These are phyloP conservation scores for Trichoderma semiorbis DNA, from an alignment of 2,329 filamentous ascomycete species.

Conservation along the genomic window DNA sequence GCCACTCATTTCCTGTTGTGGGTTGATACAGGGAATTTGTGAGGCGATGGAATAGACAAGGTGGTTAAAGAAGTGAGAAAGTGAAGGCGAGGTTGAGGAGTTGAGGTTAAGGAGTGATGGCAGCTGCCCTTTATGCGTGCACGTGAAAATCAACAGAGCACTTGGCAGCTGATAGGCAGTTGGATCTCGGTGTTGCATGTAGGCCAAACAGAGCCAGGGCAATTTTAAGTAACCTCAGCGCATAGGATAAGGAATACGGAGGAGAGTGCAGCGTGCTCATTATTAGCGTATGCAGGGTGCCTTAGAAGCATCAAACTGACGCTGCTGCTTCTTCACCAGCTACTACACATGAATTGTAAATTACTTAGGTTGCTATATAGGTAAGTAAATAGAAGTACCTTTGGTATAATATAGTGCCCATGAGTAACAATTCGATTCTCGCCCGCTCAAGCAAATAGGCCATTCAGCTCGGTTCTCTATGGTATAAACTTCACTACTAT, in stretches of 20 bases:
- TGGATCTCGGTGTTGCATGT: neutral
- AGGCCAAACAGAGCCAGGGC: neutral
- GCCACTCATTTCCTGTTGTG: slow-evolving; percentile 14
- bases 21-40: too few species aligned
- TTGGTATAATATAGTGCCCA: neutral
- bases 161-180: neutral
- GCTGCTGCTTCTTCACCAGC: neutral
- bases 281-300: neutral
- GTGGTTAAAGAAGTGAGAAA: neutral
- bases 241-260: neutral
- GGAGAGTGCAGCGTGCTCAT: neutral
- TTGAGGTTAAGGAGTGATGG: neutral
- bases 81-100: neutral
- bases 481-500: neutral
- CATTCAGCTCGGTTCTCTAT: neutral
- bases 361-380: neutral
- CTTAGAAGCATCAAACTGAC: neutral
- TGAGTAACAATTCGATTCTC: neutral
- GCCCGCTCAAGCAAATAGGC: neutral
- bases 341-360: neutral
- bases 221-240: neutral
- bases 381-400: neutral
- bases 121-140: neutral
- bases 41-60: neutral
- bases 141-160: neutral